Evolutionary conservation across 2,329 filamentous ascomycete genomes (phyloP).

Genomic region (Xylariaceae sp.): DNA sequence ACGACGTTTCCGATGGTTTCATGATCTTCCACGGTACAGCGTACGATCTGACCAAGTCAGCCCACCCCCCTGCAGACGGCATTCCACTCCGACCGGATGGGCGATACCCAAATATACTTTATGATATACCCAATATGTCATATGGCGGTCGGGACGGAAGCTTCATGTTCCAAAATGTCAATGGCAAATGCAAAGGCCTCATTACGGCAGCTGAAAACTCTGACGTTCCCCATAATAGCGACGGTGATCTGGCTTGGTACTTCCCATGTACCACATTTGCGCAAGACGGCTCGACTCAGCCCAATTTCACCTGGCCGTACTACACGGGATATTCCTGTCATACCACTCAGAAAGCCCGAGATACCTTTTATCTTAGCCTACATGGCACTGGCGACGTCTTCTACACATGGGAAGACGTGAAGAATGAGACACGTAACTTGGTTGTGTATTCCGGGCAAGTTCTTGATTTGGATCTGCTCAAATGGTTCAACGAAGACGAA

Average conservation of each 20-base stretch:
- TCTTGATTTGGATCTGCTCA: slow-evolving; percentile 83
- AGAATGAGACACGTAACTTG: slow-evolving; percentile 85
- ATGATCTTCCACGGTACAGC: slow-evolving; percentile 97
- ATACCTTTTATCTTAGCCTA: slow-evolving; percentile 76
- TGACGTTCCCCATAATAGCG: slow-evolving; percentile 76
- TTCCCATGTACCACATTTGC: slow-evolving; percentile 93
- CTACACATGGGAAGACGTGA: slow-evolving; percentile 94
- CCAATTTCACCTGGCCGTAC: slow-evolving; percentile 75
- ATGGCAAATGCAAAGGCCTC: slow-evolving; percentile 91
- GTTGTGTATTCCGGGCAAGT: slow-evolving; percentile 95
- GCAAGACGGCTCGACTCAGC: slow-evolving; percentile 84
- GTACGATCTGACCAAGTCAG: slow-evolving; percentile 79
- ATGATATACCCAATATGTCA: slow-evolving; percentile 74
- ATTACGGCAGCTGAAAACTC: slow-evolving; percentile 76
- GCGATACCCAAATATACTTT: slow-evolving; percentile 77
- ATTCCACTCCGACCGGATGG: slow-evolving; percentile 64
- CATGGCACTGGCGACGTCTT: slow-evolving; percentile 82
- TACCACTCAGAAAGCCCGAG: slow-evolving; percentile 71
- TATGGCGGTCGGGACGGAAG: slow-evolving; percentile 91
- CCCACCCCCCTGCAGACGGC: slow-evolving; percentile 80
- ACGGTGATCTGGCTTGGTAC: slow-evolving; percentile 87
- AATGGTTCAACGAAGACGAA: slow-evolving; percentile 86
- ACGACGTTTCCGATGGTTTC: slow-evolving; percentile 79
- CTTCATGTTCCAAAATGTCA: slow-evolving; percentile 98
- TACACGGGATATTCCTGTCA: slow-evolving; percentile 91